These are phyloP conservation scores for Amphirosellinia nigrospora DNA, from an alignment of 495 filamentous ascomycete genomes.

Conservation along the genomic window DNA sequence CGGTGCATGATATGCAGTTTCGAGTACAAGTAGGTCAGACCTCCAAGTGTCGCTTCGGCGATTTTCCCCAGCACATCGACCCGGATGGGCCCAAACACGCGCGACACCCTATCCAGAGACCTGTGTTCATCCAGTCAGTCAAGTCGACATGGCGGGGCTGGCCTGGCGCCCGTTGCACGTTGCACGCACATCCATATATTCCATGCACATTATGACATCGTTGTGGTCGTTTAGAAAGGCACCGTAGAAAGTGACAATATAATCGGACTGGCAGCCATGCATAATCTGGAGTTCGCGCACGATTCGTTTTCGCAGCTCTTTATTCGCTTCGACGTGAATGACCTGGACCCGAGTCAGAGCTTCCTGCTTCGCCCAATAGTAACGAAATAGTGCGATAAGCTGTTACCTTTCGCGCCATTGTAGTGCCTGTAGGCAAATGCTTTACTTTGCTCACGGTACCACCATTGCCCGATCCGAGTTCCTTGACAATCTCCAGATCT, in stretches of 20 bases:
- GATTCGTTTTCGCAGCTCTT: constrained; percentile 93
- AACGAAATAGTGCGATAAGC: neutral
- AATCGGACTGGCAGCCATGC: constrained; percentile 94
- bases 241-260: constrained; percentile 96
- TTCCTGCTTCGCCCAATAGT: neutral
- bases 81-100: constrained; percentile 90
- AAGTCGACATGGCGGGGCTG: neutral
- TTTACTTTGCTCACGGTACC: constrained; percentile 97
- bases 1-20: constrained; percentile 97
- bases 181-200: constrained; percentile 92
- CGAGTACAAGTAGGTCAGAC: constrained; percentile 92
- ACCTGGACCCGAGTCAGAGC: constrained; percentile 63
- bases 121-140: constrained; percentile 59
- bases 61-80: constrained; percentile 99
- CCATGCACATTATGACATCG: constrained; percentile 99
- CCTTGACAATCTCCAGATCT: constrained; percentile 90
- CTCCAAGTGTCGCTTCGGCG: constrained; percentile 93
- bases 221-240: constrained; percentile 94
- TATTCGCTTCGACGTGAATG: constrained; percentile 97
- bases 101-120: constrained; percentile 92
- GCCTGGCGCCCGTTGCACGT: too few relatives aligned
- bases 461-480: constrained; percentile 94
- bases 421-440: constrained; percentile 90
- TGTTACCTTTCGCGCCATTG: constrained; percentile 95
- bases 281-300: constrained; percentile 96